phyloP scores from a whole-genome alignment of 352 stramenopile species.

The Globisporangium recalcitrans region DNA sequence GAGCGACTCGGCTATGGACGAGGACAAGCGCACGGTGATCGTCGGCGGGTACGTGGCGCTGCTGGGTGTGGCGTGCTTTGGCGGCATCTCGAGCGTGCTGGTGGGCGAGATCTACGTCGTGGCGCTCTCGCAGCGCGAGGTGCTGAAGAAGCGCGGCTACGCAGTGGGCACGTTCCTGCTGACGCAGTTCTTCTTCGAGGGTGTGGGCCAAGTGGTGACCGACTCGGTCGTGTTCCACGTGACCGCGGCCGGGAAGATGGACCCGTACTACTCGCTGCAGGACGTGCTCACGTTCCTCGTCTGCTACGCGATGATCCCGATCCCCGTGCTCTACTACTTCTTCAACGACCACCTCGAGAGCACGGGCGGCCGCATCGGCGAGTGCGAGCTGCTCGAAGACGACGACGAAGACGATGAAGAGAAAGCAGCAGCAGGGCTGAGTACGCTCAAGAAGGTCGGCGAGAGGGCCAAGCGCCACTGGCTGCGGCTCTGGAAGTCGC shows the following conservation, averaged over 20 bases:
- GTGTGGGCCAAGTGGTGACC: constrained; percentile 26
- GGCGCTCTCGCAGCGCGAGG: constrained; percentile 31
- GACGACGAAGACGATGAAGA: constrained; percentile 20
- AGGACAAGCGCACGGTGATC: constrained; percentile 17
- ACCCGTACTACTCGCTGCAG: constrained; percentile 24
- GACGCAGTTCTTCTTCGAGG: constrained; percentile 29
- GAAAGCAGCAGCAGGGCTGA: constrained; percentile 11
- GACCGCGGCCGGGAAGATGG: constrained; percentile 12
- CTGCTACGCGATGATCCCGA: constrained; percentile 37
- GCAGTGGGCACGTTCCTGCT: constrained; percentile 31
- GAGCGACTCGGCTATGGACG: constrained; percentile 16
- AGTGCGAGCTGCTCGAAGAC: constrained; percentile 21
- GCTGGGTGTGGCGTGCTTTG: constrained; percentile 37
- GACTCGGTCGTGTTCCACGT: constrained; percentile 31
- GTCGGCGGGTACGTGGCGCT: constrained; percentile 33
- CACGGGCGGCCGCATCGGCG: constrained; percentile 21
- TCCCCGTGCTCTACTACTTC: constrained; percentile 27
- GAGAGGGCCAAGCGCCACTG: constrained; percentile 26
- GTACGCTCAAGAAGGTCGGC: constrained; percentile 19
- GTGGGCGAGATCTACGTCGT: constrained; percentile 42
- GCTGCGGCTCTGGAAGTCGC: constrained; percentile 25
- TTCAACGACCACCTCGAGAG: constrained; percentile 38
- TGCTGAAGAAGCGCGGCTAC: constrained; percentile 24
- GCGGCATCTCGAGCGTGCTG: constrained; percentile 33
- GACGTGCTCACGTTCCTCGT: constrained; percentile 29